Conservation (phyloP, 2,329 filamentous ascomycete species). For the Kalmusia sp. region DNA sequence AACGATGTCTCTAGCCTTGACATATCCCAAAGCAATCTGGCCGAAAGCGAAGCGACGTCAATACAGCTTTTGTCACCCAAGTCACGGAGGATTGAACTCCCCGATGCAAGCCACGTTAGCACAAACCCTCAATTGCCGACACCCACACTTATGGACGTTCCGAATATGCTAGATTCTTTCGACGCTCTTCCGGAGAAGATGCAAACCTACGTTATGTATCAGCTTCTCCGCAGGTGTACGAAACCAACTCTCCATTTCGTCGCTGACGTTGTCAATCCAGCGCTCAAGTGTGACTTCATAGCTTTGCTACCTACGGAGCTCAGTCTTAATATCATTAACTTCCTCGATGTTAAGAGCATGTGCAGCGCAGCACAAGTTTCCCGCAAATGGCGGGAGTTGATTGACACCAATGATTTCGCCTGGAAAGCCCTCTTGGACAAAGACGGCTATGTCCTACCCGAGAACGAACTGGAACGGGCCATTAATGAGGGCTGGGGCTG, state of each 20-base stretch:
- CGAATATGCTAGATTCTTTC: constrained; percentile 85
- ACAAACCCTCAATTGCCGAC: constrained; percentile 45
- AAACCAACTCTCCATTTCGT: constrained; percentile 89
- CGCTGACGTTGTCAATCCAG: constrained; percentile 89
- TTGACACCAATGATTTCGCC: constrained; percentile 91
- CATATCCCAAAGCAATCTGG: constrained; percentile 29
- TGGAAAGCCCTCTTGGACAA: constrained; percentile 92
- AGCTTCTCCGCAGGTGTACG: constrained; percentile 85
- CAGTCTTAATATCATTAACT: constrained; percentile 84
- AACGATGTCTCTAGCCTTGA: constrained; percentile 48
- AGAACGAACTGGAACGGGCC: constrained; percentile 83
- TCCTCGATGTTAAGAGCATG: constrained; percentile 83
- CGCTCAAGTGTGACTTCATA: constrained; percentile 92
- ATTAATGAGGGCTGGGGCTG: constrained; percentile 96
- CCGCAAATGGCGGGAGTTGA: constrained; percentile 88
- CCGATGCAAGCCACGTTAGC: constrained; percentile 19
- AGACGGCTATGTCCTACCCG: constrained; percentile 80
- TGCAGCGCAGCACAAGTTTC: constrained; percentile 93
- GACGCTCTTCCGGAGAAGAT: constrained; percentile 89
- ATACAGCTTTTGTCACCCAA: constrained; percentile 24
- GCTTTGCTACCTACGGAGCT: constrained; percentile 84
- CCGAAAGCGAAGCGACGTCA: constrained; percentile 19
- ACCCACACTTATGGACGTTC: constrained; percentile 74
- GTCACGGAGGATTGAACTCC: constrained; percentile 29
- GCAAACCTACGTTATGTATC: constrained; percentile 97